Base-by-base conservation (phyloP, 345 rosid species). In the Sonneratia caseolaris region DNA sequence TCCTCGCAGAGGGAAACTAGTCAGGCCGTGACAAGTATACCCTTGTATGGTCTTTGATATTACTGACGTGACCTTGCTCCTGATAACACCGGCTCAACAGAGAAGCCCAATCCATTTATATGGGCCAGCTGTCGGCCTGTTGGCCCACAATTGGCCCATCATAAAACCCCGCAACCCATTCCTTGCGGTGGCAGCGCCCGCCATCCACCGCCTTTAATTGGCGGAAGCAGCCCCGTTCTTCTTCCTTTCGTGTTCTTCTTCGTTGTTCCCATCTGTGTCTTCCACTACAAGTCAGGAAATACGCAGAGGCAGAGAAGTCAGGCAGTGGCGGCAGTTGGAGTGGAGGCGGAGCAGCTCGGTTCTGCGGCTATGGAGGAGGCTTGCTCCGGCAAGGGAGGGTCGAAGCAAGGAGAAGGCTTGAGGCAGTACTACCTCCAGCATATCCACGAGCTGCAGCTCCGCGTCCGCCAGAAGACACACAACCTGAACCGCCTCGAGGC, bases 401-500 rank as follows among this genome's bases (percentile, higher is more conserved):
- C 68, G n/a, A 65, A 83, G 81, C 97, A 90, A 83, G 96, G 96
- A 6, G 96, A 91, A 72, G 98, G 98, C 65, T 82, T 91, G 27
- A 78, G 83, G 82, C 98, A 91, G 69, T 93, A 93, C 81, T 93
- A 93, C 75, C 83, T 88, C 47, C 97, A 93, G 72, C 93, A 84
- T 80, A 93, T 91, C 83, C 93, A 86, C 68, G 98, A 91, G 79
- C 85, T 70, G 51, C 96, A 88, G 85, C 98, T 91, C 42, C 91
- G 43, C 62, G 86, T 82, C 70, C 91, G 98, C 3, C 93, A 84
- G 70, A 89, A 91, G 72, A 76, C 80, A 13, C 86, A 86, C 77
- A 87, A 93, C 70, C 98, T 91, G 66, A 91, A 91, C 84, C 97
- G 97, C 36, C 96, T 91, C 12, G 96, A 93, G 79, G 98, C 98